Conservation (phyloP, 768 basidiomycete genomes). For the Suillus discolor region DNA sequence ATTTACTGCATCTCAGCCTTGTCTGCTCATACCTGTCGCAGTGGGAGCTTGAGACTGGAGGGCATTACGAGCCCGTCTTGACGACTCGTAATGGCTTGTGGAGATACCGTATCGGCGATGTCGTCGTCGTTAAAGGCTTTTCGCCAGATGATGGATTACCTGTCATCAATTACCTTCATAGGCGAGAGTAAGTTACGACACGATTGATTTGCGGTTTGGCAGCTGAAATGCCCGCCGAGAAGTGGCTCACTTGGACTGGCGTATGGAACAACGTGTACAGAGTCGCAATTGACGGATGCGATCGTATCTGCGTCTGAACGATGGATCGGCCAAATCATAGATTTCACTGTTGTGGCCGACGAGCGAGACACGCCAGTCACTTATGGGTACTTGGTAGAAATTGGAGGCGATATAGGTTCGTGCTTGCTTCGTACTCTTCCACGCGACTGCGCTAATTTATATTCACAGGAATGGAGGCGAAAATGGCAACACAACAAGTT, state of each 20-base stretch:
- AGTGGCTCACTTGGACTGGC: constrained; percentile 13
- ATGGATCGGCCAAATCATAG: constrained; percentile 7
- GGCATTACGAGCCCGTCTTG: constrained; percentile 10
- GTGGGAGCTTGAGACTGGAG: constrained; percentile 12
- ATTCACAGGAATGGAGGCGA: background rate
- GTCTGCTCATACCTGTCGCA: background rate
- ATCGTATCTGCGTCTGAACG: constrained; percentile 1
- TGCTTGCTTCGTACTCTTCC: background rate
- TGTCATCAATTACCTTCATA: constrained; percentile 8
- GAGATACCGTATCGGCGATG: constrained; percentile 14
- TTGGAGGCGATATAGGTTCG: constrained; percentile 4
- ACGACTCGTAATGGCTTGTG: constrained; percentile 14
- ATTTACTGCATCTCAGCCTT: background rate
- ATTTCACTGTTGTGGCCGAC: constrained; percentile 11
- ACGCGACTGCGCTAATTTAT: background rate
- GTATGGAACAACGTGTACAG: constrained; percentile 3
- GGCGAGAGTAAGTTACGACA: constrained; percentile 6
- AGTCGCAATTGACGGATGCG: constrained; percentile 4
- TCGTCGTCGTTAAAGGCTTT: constrained; percentile 11
- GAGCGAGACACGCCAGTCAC: background rate
- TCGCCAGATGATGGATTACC: constrained; percentile 14
- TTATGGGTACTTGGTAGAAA: constrained; percentile 12
- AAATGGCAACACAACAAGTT: background rate
- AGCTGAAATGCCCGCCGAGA: background rate
- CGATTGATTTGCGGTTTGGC: background rate